Evolutionary conservation across 331 rosid species (phyloP).

Genomic region (Prunus yedoensis): DNA sequence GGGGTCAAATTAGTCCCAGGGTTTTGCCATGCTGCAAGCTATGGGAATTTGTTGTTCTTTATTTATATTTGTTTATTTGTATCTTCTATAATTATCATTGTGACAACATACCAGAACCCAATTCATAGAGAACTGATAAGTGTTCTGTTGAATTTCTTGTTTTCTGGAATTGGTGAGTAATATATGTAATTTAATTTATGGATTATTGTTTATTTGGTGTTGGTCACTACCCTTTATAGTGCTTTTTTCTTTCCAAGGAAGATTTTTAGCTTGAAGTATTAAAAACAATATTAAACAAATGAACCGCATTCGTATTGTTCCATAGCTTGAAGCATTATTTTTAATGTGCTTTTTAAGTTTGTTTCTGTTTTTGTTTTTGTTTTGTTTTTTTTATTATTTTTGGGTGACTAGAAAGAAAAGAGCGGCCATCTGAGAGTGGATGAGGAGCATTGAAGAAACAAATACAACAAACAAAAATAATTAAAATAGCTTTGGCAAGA

Average conservation of each 20-base stretch:
- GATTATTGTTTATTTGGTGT: conserved; percentile 4
- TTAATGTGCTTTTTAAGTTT: no score
- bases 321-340: no score
- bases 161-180: conserved; percentile 1
- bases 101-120: conserved; percentile 19
- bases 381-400: no score
- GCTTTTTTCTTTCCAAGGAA: no score
- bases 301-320: no score
- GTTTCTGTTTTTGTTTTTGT: no score
- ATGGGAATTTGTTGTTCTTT: conserved; percentile 11
- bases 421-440: no score
- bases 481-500: not conserved
- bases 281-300: no score
- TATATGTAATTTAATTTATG: conserved; percentile 2
- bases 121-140: conserved; percentile 1
- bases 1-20: conserved; percentile 39
- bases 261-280: no score
- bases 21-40: conserved; percentile 9
- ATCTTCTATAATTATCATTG: not conserved
- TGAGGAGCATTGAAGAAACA: no score
- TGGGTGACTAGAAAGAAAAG: no score
- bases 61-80: conserved; percentile 24
- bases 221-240: not conserved
- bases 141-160: conserved; percentile 6
- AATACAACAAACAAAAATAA: no score